Base-by-base conservation (phyloP, 169 alveolate genomes). In the Plasmodium coatneyi region DNA sequence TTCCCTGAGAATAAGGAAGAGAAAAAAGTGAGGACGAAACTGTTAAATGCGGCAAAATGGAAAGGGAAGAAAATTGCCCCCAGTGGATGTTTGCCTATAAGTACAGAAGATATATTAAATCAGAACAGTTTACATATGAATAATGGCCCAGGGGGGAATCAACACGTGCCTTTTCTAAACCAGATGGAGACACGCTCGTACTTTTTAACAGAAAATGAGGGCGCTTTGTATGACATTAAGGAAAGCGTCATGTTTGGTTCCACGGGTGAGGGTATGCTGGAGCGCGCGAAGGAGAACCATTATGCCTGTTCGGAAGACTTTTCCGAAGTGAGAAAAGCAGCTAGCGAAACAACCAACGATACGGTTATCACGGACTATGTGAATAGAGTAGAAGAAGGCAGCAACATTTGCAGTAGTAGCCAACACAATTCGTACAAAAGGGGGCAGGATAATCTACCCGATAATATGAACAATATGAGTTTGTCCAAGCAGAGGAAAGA, bases 21-120 rank as follows among this genome's bases (percentile, higher is more conserved):
- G 82, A 80, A 82, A 72, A 80, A 81, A 52, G 54, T 91, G 36
- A 91, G 95, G 54, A 91, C 95, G 16, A 91, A 91, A 82, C 74
- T 91, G 56, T 71, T 91, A 82, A 80, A 82, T 82, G 95, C 87
- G 60, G 95, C 95, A 28, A 91, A 91, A 81, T 91, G 95, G 92
- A 91, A 91, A 46, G 95, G 95, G 12, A 78, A 80, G 71, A 91
- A 91, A 81, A 91, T 91, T 80, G 92, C 95, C 0, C 95, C 95
- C 36, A 91, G 95, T 91, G 95, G 95, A 3, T 91, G 95, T 54
- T 71, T 91, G 30, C 84, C 87, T 5, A 71, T 81, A 80, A 82
- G 76, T 70, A 91, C 95, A 12, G 95, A 91, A 30, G 95, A 91
- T 80, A 78, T 91, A 82, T 70, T 91, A 82, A 91, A 71, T 82